Conservation (phyloP, 2,329 filamentous ascomycete genomes). For the Pseudogymnoascus pannorum region DNA sequence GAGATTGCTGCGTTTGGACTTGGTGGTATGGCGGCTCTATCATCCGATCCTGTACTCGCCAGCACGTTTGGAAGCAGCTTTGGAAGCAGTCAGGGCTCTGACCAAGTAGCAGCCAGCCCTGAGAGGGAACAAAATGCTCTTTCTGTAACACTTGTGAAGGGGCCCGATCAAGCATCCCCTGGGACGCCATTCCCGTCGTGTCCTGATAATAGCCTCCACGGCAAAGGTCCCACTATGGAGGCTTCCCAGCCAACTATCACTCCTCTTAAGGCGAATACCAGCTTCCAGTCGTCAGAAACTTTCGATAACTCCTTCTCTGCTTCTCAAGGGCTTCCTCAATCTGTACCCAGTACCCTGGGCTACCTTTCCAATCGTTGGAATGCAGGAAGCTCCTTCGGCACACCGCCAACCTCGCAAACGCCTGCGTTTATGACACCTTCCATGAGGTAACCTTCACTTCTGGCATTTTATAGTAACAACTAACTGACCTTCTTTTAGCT, state of each 20-base stretch:
- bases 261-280: not conserved
- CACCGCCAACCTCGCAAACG: constrained; percentile 35
- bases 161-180: not conserved
- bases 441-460: constrained; percentile 34
- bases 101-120: constrained; percentile 12
- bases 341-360: constrained; percentile 28
- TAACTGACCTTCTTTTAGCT: constrained; percentile 16
- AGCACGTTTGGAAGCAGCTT: constrained; percentile 14
- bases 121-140: not conserved
- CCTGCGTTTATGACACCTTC: constrained; percentile 31
- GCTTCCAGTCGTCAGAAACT: not conserved
- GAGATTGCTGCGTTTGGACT: constrained; percentile 60
- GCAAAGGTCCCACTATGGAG: not conserved
- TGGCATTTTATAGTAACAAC: constrained; percentile 11
- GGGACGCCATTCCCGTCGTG: not conserved
- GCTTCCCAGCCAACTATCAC: constrained; percentile 5
- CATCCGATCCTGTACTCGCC: constrained; percentile 22
- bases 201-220: constrained; percentile 2
- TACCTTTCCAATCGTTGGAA: constrained; percentile 49
- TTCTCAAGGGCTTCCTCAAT: constrained; percentile 17
- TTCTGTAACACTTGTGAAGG: not conserved
- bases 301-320: not conserved
- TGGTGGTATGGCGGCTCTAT: constrained; percentile 31
- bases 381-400: constrained; percentile 41
- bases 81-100: constrained; percentile 20